Conservation (phyloP, 495 filamentous ascomycete genomes). For the Penicillium subrubescens region DNA sequence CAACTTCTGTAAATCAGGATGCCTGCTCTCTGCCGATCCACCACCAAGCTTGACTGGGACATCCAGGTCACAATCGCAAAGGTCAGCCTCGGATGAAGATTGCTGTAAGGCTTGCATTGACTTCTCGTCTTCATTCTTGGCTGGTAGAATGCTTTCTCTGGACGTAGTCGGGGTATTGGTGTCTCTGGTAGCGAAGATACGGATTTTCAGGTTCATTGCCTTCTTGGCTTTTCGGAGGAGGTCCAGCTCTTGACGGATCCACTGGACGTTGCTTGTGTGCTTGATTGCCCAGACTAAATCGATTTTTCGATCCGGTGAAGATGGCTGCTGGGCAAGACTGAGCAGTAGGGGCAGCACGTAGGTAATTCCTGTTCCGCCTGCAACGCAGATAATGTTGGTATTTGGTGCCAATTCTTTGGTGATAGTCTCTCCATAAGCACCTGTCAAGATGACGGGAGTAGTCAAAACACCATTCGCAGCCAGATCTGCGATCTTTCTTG, state of each 20-base stretch:
- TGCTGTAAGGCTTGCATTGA: slow-evolving; percentile 5
- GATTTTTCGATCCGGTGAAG: slow-evolving; percentile 37
- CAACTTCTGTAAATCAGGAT: slow-evolving; percentile 33
- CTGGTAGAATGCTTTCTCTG: background rate
- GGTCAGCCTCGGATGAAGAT: slow-evolving; percentile 4
- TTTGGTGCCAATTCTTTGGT: slow-evolving; percentile 39
- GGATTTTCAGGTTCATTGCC: slow-evolving; percentile 45
- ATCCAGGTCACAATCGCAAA: slow-evolving; percentile 16
- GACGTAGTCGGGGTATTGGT: slow-evolving; percentile 4
- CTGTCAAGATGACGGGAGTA: slow-evolving; percentile 56
- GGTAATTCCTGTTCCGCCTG: slow-evolving; percentile 66
- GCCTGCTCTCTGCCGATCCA: slow-evolving; percentile 16
- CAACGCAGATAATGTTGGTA: slow-evolving; percentile 60
- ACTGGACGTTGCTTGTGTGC: slow-evolving; percentile 52
- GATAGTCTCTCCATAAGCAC: slow-evolving; percentile 59
- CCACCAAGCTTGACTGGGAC: slow-evolving; percentile 15
- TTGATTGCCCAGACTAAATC: slow-evolving; percentile 66
- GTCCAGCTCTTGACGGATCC: slow-evolving; percentile 59
- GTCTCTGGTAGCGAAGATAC: slow-evolving; percentile 59
- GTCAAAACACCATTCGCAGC: slow-evolving; percentile 31
- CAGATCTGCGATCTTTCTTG: slow-evolving; percentile 52
- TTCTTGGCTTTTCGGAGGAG: slow-evolving; percentile 41
- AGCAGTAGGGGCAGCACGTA: slow-evolving; percentile 61
- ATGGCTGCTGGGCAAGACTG: slow-evolving; percentile 36
- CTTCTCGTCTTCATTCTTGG: slow-evolving; percentile 6